phyloP scores from a whole-genome alignment of 495 filamentous ascomycete genomes.

The Penicillium malachiteum region DNA sequence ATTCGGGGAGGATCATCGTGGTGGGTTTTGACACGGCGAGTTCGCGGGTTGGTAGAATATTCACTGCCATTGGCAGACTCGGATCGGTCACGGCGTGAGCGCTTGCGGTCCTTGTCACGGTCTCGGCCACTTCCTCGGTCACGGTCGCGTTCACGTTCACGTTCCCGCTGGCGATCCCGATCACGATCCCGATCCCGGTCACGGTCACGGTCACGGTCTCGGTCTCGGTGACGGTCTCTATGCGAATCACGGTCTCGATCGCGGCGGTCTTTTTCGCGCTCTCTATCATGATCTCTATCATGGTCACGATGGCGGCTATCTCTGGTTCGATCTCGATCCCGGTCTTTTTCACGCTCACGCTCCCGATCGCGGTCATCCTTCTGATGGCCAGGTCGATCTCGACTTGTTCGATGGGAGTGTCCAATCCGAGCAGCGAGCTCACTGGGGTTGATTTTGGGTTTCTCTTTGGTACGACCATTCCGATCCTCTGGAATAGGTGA shows the following conservation, averaged over 20 bases:
- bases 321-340: slow-evolving; percentile 16
- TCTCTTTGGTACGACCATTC: slow-evolving; percentile 19
- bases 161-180: slow-evolving; percentile 41
- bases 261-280: slow-evolving; percentile 17
- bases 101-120: slow-evolving; percentile 54
- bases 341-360: slow-evolving; percentile 31
- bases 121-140: slow-evolving; percentile 38
- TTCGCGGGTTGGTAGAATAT: slow-evolving; percentile 36
- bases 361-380: slow-evolving; percentile 32
- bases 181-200: slow-evolving; percentile 38
- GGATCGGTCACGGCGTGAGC: slow-evolving; percentile 52
- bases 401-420: slow-evolving; percentile 32
- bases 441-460: slow-evolving; percentile 10
- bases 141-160: slow-evolving; percentile 25
- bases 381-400: slow-evolving; percentile 42
- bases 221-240: slow-evolving; percentile 37
- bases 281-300: slow-evolving; percentile 32
- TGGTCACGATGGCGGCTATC: slow-evolving; percentile 32
- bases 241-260: slow-evolving; percentile 35
- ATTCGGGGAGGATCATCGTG: slow-evolving; percentile 24
- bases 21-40: slow-evolving; percentile 41
- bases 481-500: slow-evolving; percentile 16
- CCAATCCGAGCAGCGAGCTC: slow-evolving; percentile 28
- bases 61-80: slow-evolving; percentile 39
- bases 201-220: slow-evolving; percentile 33